Evolutionary conservation across 1,284 basidiomycete genomes (phyloP), one percentile per base, ranked within the genome.

Genomic region (Boletus calvinii): DNA sequence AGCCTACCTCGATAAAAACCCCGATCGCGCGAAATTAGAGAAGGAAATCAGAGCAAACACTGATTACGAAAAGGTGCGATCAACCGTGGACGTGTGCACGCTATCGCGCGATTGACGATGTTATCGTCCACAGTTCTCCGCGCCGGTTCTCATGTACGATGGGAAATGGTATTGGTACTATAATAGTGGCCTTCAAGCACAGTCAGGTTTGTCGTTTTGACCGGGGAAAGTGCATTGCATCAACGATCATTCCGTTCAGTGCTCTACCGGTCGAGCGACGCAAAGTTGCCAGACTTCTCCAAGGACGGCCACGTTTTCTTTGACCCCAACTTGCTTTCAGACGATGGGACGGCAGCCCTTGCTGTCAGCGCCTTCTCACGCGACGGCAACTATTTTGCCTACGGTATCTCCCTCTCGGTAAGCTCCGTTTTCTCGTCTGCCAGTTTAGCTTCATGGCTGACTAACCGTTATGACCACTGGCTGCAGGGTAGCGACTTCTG

Each of bases 131-230:
- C 59, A 89, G 86, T 84, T 86, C 62, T 78, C 77, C 38, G 70
- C 80, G 1, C 90, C 89, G 0, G 67, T 69, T 18, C 66, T 86
- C 41, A 79, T 81, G 55, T 72, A 82, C 12, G 87, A 91, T 61
- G 78, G 76, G 7, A 78, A 77, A 44, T 92, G 87, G 83, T 92
- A 92, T 62, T 89, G 87, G 85, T 79, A 77, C 54, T 80, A 85
- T 62, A 90, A 90, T 67, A 81, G 79, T 48, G 87, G 87, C 13
- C 74, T 90, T 35, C 83, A 87, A 60, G 75, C 81, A 13, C 85
- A 88, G 64, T 72, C 76, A 38, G 77, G 83, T 84, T 52, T 47
- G 74, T 67, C 20, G 3, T 35, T 42, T 44, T 15, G 4, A n/a
- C 13, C 0, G 15, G 4, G n/a, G 11, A 18, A 17, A 6, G 13